phyloP scores from a whole-genome alignment of 2,329 filamentous ascomycete genomes.

The Aspergillus pseudotamarii region DNA sequence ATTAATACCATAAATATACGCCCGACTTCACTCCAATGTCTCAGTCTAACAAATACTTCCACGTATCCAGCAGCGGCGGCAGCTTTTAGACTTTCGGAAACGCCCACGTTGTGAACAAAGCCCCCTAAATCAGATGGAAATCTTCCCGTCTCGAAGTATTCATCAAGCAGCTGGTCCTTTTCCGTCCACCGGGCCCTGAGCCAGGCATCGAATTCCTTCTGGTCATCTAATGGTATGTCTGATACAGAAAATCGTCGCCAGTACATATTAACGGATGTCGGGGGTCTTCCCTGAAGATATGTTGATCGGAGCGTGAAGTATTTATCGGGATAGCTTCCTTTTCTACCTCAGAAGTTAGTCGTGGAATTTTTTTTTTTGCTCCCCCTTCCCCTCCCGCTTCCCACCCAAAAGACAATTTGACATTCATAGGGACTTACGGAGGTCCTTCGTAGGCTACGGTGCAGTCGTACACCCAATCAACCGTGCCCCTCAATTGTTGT shows the following conservation, averaged over 20 bases:
- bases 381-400: too few species aligned
- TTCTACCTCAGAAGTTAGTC: conserved; percentile 49
- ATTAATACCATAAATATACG: conserved; percentile 47
- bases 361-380: background rate
- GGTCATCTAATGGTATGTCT: conserved; percentile 77
- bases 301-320: conserved; percentile 85
- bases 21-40: conserved; percentile 47
- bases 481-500: conserved; percentile 59
- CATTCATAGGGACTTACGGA: conserved; percentile 63
- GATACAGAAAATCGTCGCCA: conserved; percentile 84
- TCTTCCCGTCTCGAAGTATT: conserved; percentile 74
- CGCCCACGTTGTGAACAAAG: conserved; percentile 52
- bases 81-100: conserved; percentile 30
- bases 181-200: conserved; percentile 84
- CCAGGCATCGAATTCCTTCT: conserved; percentile 79
- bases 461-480: conserved; percentile 72
- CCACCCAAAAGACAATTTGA: background rate
- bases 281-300: conserved; percentile 84
- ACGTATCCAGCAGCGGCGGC: conserved; percentile 44
- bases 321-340: conserved; percentile 83
- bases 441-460: conserved; percentile 95
- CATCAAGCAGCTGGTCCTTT: conserved; percentile 86
- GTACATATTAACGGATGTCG: conserved; percentile 95
- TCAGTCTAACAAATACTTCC: conserved; percentile 46
- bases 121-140: conserved; percentile 72